Evolutionary conservation across 768 basidiomycete genomes (phyloP), one percentile per base, ranked within the genome.

Genomic region (Cystoderma amianthinum): DNA sequence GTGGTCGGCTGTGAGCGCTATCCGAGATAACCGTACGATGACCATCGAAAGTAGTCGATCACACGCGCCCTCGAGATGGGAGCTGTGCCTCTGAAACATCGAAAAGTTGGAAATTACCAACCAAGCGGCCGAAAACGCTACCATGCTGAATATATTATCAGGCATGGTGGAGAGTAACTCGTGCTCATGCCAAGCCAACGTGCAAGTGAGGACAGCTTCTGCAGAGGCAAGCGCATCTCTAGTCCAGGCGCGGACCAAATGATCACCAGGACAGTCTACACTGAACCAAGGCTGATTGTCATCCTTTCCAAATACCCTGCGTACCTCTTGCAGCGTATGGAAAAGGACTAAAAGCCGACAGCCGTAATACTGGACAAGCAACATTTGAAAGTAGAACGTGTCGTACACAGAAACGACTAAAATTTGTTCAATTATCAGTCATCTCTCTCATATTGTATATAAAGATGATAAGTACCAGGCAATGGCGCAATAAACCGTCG

Each of bases 361-460:
- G 3, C 59, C 63, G 34, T 68, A 57, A 44, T 62, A 71, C 41
- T 67, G 59, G 28, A 71, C 51, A 7, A 60, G 48, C 23, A 69
- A 55, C 57, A 69, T 67, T 18, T 62, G 58, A 40, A 64, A 65
- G 45, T 72, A 60, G 44, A 71, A 69, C 22, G 46, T 48, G 45
- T 74, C 73, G 38, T 64, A 48, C 42, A 63, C 61, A 45, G 64
- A 58, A 36, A 68, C 52, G 41, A 72, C 72, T 74, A 42, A 22
- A 45, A n/a, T n/a, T n/a, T 52, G 28, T 52, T 54, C 45, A 48
- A 53, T 50, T 46, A 45, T 40, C 24, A 44, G 38, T 41, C 33
- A 4, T 18, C 36, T 15, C 22, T 12, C 38, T 36, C 6, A 17
- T 36, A 7, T 17, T 7, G 12, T 9, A 36, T 7, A 22, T 15